Evolutionary conservation across 495 filamentous ascomycete genomes (phyloP).

Genomic region (Tuber aestivum): DNA sequence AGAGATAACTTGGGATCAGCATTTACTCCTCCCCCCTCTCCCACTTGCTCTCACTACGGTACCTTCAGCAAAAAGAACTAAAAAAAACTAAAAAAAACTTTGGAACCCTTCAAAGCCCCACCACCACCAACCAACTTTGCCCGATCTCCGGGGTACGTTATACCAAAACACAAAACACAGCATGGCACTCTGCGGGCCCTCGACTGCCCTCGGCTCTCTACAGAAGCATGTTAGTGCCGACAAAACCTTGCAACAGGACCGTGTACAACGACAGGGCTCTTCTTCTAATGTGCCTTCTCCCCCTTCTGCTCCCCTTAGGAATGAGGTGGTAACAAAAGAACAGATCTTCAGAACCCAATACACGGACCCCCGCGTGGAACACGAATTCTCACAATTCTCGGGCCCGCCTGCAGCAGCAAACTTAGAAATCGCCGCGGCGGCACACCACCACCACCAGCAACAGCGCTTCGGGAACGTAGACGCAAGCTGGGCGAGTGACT

Average conservation of each 20-base stretch:
- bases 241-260: slow-evolving; percentile 78
- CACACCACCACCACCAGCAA: slow-evolving; percentile 11
- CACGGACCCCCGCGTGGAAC: slow-evolving; percentile 12
- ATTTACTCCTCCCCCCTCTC: background rate
- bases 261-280: slow-evolving; percentile 52
- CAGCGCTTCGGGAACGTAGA: background rate
- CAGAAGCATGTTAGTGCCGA: slow-evolving; percentile 74
- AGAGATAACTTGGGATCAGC: background rate
- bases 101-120: background rate
- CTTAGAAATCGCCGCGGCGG: slow-evolving; percentile 1
- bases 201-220: slow-evolving; percentile 79
- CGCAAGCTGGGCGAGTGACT: slow-evolving; percentile 18
- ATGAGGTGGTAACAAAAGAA: slow-evolving; percentile 9
- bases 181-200: slow-evolving; percentile 62
- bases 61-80: too few species aligned
- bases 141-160: background rate
- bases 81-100: background rate
- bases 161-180: background rate
- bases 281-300: slow-evolving; percentile 52
- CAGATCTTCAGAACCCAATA: slow-evolving; percentile 25
- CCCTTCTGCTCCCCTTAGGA: background rate
- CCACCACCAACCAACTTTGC: background rate
- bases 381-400: slow-evolving; percentile 33
- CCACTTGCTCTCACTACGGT: background rate
- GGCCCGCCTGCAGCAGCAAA: slow-evolving; percentile 6